Evolutionary conservation across 2,329 filamentous ascomycete species (phyloP).

Genomic region (Ceratocystis harringtonii): DNA sequence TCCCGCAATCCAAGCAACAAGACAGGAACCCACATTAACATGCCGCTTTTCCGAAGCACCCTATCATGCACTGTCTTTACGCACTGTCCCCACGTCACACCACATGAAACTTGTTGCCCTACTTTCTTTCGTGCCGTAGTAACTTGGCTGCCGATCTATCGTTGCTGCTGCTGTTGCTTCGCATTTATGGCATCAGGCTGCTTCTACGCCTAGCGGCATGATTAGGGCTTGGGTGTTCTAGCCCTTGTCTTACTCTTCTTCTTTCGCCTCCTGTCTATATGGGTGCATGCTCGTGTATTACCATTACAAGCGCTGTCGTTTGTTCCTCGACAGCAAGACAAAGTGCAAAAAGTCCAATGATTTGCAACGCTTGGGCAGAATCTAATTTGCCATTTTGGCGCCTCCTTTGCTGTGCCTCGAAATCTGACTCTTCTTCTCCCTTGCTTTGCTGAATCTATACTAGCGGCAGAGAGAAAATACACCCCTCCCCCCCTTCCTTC

Average conservation of each 20-base stretch:
- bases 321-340: neutral
- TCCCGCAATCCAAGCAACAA: neutral
- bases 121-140: too few species aligned
- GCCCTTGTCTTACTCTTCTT: too few species aligned
- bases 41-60: slow-evolving; percentile 2
- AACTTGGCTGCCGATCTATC: neutral
- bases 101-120: neutral
- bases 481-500: neutral
- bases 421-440: neutral
- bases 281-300: too few species aligned
- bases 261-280: too few species aligned
- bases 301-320: neutral
- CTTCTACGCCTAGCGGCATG: too few species aligned
- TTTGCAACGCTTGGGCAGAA: neutral
- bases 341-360: neutral
- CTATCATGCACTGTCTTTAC: neutral
- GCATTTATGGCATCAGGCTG: too few species aligned
- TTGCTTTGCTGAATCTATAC: neutral
- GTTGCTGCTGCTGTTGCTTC: neutral
- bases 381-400: neutral
- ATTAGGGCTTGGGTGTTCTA: too few species aligned
- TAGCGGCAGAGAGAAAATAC: neutral
- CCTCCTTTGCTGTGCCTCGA: slow-evolving; percentile 4
- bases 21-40: neutral
- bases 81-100: neutral